phyloP scores from a whole-genome alignment of 495 filamentous ascomycete species.

The Beverwykella pulmonaria region DNA sequence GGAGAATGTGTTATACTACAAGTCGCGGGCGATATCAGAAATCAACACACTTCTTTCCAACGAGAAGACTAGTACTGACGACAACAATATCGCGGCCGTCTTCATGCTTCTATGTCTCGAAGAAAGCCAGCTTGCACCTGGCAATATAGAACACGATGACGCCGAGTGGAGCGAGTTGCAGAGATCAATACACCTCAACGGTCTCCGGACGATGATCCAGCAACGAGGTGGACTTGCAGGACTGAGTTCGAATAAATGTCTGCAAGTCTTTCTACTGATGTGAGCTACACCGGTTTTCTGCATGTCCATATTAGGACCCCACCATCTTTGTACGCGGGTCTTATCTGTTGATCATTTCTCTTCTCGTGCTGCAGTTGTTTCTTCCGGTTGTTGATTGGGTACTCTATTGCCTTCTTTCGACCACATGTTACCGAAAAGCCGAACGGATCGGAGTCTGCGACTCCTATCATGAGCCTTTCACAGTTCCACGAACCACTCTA shows the following conservation, averaged over 20 bases:
- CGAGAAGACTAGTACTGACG: conserved; percentile 28
- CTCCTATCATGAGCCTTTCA: too few species aligned
- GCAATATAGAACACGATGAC: conserved; percentile 5
- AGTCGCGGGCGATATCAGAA: conserved; percentile 32
- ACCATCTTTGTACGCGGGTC: background rate
- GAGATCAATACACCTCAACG: conserved; percentile 37
- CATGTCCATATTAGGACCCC: conserved; percentile 12
- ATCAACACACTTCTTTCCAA: conserved; percentile 35
- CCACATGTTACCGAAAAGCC: background rate
- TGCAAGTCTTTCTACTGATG: conserved; percentile 41
- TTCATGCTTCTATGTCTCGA: conserved; percentile 40
- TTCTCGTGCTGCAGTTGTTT: background rate
- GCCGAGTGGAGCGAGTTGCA: conserved; percentile 20
- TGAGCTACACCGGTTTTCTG: conserved; percentile 23
- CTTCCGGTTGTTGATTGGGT: background rate
- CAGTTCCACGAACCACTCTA: too few species aligned
- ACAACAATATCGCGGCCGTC: conserved; percentile 41
- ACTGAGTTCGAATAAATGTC: conserved; percentile 35
- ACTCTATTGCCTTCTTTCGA: background rate
- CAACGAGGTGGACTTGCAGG: conserved; percentile 38
- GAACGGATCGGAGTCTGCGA: background rate
- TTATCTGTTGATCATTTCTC: background rate
- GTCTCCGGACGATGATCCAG: conserved; percentile 39
- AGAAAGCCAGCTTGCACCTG: conserved; percentile 35
- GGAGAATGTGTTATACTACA: conserved; percentile 35